Evolutionary conservation across 345 rosid genomes (phyloP).

Genomic region (Ceriops decandra): DNA sequence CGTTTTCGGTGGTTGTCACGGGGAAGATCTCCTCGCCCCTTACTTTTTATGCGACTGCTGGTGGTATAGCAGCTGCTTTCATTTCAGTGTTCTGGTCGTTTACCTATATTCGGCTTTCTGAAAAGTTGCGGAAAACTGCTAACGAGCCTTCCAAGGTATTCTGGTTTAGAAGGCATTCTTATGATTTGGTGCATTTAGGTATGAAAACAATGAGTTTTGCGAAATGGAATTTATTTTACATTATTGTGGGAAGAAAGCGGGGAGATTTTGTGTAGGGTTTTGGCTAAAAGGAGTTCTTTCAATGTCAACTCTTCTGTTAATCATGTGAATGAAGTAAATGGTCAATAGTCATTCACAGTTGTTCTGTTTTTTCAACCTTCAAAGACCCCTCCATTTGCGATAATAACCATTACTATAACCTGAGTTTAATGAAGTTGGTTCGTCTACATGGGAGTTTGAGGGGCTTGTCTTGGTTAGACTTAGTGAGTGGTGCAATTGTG

Average conservation of each 20-base stretch:
- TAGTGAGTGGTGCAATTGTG: background rate
- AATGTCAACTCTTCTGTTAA: background rate
- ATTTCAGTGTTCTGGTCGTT: constrained; percentile 94
- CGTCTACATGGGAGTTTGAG: background rate
- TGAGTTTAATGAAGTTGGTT: background rate
- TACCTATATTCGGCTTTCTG: constrained; percentile 85
- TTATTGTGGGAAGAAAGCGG: background rate
- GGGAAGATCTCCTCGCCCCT: constrained; percentile 83
- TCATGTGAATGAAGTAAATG: too few species aligned
- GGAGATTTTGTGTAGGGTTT: background rate
- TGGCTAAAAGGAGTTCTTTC: background rate
- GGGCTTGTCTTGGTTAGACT: background rate
- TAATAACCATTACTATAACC: too few species aligned
- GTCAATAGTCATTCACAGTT: too few species aligned
- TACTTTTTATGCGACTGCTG: constrained; percentile 81
- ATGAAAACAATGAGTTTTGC: background rate
- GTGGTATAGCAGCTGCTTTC: constrained; percentile 86
- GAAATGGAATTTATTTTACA: background rate
- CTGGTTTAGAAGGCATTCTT: background rate
- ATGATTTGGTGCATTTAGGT: background rate
- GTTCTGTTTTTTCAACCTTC: too few species aligned
- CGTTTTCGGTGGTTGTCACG: constrained; percentile 72
- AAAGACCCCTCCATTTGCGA: too few species aligned
- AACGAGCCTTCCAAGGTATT: constrained; percentile 86
- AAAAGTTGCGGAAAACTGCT: constrained; percentile 70